These are phyloP conservation scores for Radiomyces spectabilis DNA, from an alignment of 192 early-diverging fungal species.

Conservation along the genomic window DNA sequence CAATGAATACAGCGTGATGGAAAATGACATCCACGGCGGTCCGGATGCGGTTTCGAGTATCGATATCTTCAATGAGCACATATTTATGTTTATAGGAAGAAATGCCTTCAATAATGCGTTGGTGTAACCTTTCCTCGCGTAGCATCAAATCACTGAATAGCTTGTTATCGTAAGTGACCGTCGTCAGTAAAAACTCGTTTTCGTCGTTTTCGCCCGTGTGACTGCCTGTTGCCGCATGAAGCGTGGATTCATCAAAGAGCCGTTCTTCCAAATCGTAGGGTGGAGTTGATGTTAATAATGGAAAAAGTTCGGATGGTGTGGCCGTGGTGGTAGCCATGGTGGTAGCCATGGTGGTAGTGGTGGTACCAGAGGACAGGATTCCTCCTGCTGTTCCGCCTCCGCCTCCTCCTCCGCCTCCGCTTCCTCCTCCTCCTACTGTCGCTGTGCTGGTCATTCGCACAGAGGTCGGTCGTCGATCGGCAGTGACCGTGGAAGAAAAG, in stretches of 20 bases:
- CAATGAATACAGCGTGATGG: constrained; percentile 29
- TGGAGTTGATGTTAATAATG: neutral
- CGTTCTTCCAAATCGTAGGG: no score
- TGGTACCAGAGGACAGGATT: no score
- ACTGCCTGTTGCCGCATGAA: no score
- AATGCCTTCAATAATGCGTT: constrained; percentile 26
- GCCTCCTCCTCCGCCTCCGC: no score
- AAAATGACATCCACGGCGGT: constrained; percentile 27
- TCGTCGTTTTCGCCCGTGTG: neutral
- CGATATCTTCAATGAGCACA: constrained; percentile 31
- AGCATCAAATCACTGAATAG: constrained; percentile 5
- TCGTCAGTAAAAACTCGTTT: neutral
- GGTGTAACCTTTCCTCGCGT: constrained; percentile 18
- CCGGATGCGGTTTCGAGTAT: constrained; percentile 26
- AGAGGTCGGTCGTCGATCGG: neutral
- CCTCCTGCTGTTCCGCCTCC: no score
- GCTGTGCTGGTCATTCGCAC: neutral
- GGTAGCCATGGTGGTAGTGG: neutral
- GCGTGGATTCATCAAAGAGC: no score
- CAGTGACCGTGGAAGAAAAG: neutral
- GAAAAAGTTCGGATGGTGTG: neutral
- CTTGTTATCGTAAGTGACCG: constrained; percentile 2
- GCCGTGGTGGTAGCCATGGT: neutral
- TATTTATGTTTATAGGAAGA: constrained; percentile 28
- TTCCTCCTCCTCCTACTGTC: no score